Conservation (phyloP, 2,329 filamentous ascomycete genomes). For the Penicillium sp. region DNA sequence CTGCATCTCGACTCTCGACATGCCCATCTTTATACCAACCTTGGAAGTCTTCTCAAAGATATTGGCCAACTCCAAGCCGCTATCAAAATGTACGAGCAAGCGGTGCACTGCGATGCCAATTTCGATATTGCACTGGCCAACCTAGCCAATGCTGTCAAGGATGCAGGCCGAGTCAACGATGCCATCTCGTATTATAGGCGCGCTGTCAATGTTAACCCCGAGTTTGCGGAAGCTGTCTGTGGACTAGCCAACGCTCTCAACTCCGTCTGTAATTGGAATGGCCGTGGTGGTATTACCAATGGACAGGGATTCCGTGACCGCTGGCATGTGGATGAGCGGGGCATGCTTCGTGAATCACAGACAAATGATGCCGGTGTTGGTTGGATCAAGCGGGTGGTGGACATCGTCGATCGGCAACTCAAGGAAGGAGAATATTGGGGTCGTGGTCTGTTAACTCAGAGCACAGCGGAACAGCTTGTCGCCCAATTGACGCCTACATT, state of each 20-base stretch:
- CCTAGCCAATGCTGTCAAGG: slow-evolving; percentile 95
- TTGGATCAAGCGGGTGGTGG: slow-evolving; percentile 86
- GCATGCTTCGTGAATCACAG: slow-evolving; percentile 77
- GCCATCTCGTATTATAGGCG: slow-evolving; percentile 90
- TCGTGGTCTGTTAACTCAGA: slow-evolving; percentile 66
- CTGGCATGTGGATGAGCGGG: slow-evolving; percentile 88
- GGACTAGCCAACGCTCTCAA: slow-evolving; percentile 93
- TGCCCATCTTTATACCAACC: slow-evolving; percentile 94
- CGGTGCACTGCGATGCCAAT: slow-evolving; percentile 86
- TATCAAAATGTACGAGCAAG: slow-evolving; percentile 96
- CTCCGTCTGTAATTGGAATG: slow-evolving; percentile 93
- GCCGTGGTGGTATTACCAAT: slow-evolving; percentile 82
- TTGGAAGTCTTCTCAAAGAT: slow-evolving; percentile 93
- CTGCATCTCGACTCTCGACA: slow-evolving; percentile 83
- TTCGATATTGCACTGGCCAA: slow-evolving; percentile 98
- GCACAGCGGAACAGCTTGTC: slow-evolving; percentile 56
- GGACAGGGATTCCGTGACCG: slow-evolving; percentile 75
- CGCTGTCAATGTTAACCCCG: slow-evolving; percentile 87
- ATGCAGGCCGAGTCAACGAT: slow-evolving; percentile 88
- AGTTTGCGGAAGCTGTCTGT: slow-evolving; percentile 96
- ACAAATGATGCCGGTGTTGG: slow-evolving; percentile 68
- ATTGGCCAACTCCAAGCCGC: slow-evolving; percentile 90
- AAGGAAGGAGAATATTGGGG: slow-evolving; percentile 87
- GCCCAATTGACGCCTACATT: slow-evolving; percentile 50
- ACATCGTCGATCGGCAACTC: slow-evolving; percentile 88